Evolutionary conservation across 2,329 filamentous ascomycete species (phyloP).

Genomic region (Fusarium siculi): DNA sequence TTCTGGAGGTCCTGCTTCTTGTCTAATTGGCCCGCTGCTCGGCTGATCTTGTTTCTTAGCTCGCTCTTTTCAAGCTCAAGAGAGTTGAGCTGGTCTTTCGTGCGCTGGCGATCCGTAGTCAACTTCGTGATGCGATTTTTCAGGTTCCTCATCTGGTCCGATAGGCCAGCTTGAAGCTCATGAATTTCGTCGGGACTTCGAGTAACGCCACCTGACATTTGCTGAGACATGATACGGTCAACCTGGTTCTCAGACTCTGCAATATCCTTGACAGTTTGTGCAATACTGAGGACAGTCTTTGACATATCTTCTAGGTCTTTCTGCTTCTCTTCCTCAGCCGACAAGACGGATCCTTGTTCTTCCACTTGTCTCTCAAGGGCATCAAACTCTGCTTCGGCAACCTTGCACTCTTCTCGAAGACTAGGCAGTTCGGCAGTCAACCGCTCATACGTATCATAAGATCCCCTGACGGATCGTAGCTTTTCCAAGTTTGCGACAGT

Average conservation of each 20-base stretch:
- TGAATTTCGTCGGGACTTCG: slow-evolving; percentile 87
- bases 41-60: slow-evolving; percentile 76
- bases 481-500: slow-evolving; percentile 62
- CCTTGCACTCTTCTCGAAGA: slow-evolving; percentile 71
- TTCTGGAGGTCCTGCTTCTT: slow-evolving; percentile 77
- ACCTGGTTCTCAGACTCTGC: slow-evolving; percentile 78
- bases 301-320: slow-evolving; percentile 79
- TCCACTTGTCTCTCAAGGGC: slow-evolving; percentile 70
- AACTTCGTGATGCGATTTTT: slow-evolving; percentile 75
- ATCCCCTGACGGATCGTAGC: slow-evolving; percentile 70
- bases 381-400: slow-evolving; percentile 70
- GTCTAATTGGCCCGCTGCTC: slow-evolving; percentile 78
- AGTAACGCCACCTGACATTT: slow-evolving; percentile 72
- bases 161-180: slow-evolving; percentile 73
- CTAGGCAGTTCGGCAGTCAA: slow-evolving; percentile 77
- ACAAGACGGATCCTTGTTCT: slow-evolving; percentile 73
- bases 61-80: slow-evolving; percentile 84
- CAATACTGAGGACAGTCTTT: slow-evolving; percentile 80
- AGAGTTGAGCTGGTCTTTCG: slow-evolving; percentile 72
- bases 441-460: slow-evolving; percentile 80
- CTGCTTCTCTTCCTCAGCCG: slow-evolving; percentile 71
- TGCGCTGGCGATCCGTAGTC: slow-evolving; percentile 75
- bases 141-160: slow-evolving; percentile 72
- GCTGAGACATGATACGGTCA: slow-evolving; percentile 77
- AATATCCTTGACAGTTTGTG: slow-evolving; percentile 78